These are phyloP conservation scores for Cyphellophora europaea DNA, from an alignment of 2,329 filamentous ascomycete species.

Conservation along the genomic window DNA sequence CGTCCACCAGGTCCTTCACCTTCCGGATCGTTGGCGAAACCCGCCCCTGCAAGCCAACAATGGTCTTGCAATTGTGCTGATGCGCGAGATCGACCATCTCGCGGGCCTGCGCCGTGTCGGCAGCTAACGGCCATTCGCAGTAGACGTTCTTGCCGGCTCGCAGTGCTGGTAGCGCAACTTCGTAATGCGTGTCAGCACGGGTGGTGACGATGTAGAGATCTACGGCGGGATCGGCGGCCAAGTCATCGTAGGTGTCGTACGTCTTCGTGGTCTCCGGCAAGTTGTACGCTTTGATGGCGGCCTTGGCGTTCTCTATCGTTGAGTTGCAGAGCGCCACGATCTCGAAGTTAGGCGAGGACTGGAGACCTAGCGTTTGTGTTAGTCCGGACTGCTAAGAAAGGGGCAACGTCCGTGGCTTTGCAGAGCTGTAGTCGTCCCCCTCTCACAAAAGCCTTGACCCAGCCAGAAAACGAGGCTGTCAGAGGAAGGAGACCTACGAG, in stretches of 20 bases:
- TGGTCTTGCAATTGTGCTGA: slow-evolving; percentile 26
- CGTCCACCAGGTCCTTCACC: slow-evolving; percentile 35
- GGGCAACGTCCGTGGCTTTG: too few species aligned
- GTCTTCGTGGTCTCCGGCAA: slow-evolving; percentile 34
- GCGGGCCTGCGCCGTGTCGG: slow-evolving; percentile 30
- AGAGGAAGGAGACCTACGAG: too few species aligned
- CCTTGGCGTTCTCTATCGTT: slow-evolving; percentile 33
- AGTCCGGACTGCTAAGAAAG: too few species aligned
- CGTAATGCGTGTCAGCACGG: slow-evolving; percentile 44
- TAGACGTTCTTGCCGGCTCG: slow-evolving; percentile 42
- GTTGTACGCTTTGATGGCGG: slow-evolving; percentile 34
- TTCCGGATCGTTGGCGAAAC: slow-evolving; percentile 35
- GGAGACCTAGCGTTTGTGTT: too few species aligned
- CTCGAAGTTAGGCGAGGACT: slow-evolving; percentile 33
- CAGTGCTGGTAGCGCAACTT: slow-evolving; percentile 37
- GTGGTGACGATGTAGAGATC: slow-evolving; percentile 49
- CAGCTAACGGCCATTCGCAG: slow-evolving; percentile 51
- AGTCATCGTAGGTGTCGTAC: slow-evolving; percentile 41
- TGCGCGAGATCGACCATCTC: slow-evolving; percentile 31
- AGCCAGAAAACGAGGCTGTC: too few species aligned
- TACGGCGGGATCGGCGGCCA: slow-evolving; percentile 41
- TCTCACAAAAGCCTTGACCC: too few species aligned
- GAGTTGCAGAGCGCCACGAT: slow-evolving; percentile 48
- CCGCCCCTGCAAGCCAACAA: slow-evolving; percentile 45
- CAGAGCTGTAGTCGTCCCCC: too few species aligned